phyloP scores from a whole-genome alignment of 1,139 yeast genomes.

The Yamadazyma trypodendri region DNA sequence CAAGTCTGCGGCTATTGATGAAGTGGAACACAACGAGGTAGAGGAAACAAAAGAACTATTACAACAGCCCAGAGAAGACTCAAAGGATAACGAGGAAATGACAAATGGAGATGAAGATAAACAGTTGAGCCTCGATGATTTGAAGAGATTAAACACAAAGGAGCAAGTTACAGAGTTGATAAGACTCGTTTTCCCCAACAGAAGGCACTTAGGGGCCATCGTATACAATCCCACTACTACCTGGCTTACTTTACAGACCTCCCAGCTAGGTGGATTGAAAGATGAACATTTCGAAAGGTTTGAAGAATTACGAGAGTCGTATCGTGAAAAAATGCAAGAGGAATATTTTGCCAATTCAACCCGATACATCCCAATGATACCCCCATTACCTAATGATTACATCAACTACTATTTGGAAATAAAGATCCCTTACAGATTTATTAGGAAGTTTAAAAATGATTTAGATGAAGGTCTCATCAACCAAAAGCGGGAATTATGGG shows the following conservation, averaged over 20 bases:
- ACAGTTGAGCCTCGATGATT: constrained; percentile 1
- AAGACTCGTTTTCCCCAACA: constrained; percentile 41
- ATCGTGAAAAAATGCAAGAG: constrained; percentile 24
- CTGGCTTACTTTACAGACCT: constrained; percentile 40
- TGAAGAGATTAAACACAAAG: constrained; percentile 7
- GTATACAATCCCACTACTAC: constrained; percentile 59
- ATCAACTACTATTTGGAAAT: constrained; percentile 64
- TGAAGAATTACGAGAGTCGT: constrained; percentile 28
- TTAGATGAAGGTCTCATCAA: constrained; percentile 33
- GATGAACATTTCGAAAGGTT: constrained; percentile 34
- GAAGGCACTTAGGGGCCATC: constrained; percentile 59
- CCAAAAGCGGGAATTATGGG: constrained; percentile 72
- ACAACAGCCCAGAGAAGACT: not conserved
- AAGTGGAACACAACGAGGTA: not conserved
- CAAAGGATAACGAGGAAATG: constrained; percentile 1
- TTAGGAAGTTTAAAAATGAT: constrained; percentile 26
- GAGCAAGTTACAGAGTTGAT: constrained; percentile 47
- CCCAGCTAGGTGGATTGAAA: constrained; percentile 35
- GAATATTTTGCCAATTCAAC: constrained; percentile 13
- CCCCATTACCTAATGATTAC: constrained; percentile 50
- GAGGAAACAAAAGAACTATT: not conserved
- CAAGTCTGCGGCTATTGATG: not conserved
- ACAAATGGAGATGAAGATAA: constrained; percentile 3
- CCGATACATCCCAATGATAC: constrained; percentile 40
- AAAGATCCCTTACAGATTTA: constrained; percentile 53